These are phyloP conservation scores for Vigna nakashimae DNA, from an alignment of 306 rosid genomes.

Conservation along the genomic window DNA sequence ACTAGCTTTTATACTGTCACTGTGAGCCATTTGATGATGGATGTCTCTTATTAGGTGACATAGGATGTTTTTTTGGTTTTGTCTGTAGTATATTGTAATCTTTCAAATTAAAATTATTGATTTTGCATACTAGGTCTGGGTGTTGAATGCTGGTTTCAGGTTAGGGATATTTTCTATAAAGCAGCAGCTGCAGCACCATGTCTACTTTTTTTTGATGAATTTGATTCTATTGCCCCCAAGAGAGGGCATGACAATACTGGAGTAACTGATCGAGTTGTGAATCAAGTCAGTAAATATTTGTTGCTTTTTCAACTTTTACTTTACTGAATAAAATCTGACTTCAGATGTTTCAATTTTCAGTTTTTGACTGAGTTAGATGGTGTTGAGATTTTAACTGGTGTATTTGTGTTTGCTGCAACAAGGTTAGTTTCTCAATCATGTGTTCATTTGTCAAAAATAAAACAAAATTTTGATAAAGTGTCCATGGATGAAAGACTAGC, in stretches of 20 bases:
- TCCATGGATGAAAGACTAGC: background rate
- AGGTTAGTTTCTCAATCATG: constrained; percentile 69
- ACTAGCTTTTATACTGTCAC: constrained; percentile 12
- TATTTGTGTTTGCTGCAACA: constrained; percentile 98
- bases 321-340: constrained; percentile 44
- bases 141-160: constrained; percentile 66
- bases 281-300: constrained; percentile 68
- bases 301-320: constrained; percentile 26
- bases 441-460: constrained; percentile 28
- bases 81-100: background rate
- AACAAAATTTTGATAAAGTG: constrained; percentile 3
- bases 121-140: constrained; percentile 32
- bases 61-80: constrained; percentile 23
- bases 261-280: constrained; percentile 97
- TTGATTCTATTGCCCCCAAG: constrained; percentile 98
- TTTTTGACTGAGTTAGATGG: constrained; percentile 97
- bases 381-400: constrained; percentile 92
- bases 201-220: constrained; percentile 93
- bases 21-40: constrained; percentile 18
- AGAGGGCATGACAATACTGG: constrained; percentile 99
- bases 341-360: constrained; percentile 58
- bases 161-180: constrained; percentile 92
- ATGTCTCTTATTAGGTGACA: constrained; percentile 25
- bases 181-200: constrained; percentile 98
- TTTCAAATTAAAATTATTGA: constrained; percentile 15